A percentile compares a stretch with the other conserved stretches of the same genome.
Conservation (phyloP, 1,139 yeast genomes). For the Wickerhamomyces sp. region DNA sequence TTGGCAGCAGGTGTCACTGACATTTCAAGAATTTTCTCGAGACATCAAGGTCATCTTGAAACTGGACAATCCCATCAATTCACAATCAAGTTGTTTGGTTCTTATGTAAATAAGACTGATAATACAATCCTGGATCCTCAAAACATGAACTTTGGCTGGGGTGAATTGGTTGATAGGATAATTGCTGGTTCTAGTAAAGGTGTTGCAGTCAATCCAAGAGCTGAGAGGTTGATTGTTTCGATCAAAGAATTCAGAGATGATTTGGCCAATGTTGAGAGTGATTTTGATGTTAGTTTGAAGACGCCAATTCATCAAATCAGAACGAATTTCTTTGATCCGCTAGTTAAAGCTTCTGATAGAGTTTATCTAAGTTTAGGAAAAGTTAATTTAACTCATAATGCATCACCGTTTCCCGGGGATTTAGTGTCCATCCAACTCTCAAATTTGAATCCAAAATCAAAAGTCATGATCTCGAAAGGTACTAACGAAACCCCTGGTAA, state of each 20-base stretch:
- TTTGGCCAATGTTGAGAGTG: constrained; percentile 33
- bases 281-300: constrained; percentile 35
- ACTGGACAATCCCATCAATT: constrained; percentile 69
- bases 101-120: constrained; percentile 40
- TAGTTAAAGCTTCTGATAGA: constrained; percentile 56
- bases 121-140: constrained; percentile 26
- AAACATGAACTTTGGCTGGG: constrained; percentile 75
- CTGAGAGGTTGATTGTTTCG: constrained; percentile 64
- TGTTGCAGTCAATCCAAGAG: constrained; percentile 78
- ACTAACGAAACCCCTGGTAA: constrained; percentile 53
- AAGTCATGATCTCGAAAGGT: constrained; percentile 58
- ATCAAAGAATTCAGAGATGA: constrained; percentile 70
- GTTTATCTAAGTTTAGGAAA: constrained; percentile 55
- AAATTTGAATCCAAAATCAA: constrained; percentile 34
- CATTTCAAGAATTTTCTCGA: constrained; percentile 71
- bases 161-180: constrained; percentile 76
- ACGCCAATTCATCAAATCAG: constrained; percentile 58
- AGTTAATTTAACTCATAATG: constrained; percentile 28
- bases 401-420: constrained; percentile 28
- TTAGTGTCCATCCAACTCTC: constrained; percentile 30
- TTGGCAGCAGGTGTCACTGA: constrained; percentile 89
- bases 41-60: constrained; percentile 51
- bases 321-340: constrained; percentile 60
- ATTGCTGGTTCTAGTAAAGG: constrained; percentile 75
- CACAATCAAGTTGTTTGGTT: constrained; percentile 66